Percentiles rank a stretch among this genome's conserved stretches.
Conservation (phyloP, 2,329 filamentous ascomycete genomes). For the Aspergillus eucalypticola region DNA sequence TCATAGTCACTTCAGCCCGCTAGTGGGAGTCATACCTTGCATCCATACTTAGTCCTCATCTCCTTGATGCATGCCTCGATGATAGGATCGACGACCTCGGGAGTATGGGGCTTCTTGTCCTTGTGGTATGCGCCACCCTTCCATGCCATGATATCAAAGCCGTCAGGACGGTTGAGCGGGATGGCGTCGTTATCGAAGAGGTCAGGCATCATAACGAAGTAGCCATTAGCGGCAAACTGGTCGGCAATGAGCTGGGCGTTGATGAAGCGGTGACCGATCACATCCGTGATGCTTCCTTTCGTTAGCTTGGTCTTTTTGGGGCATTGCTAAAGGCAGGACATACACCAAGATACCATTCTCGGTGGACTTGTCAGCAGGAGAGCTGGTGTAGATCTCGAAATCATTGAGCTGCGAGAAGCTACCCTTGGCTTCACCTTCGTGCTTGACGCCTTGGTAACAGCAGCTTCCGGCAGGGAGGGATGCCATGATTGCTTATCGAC, state of each 20-base stretch:
- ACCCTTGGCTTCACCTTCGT: constrained; percentile 7
- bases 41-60: constrained; percentile 25
- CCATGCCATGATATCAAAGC: constrained; percentile 54
- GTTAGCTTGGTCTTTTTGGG: not conserved
- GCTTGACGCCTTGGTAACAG: constrained; percentile 11
- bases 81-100: constrained; percentile 52
- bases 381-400: constrained; percentile 8
- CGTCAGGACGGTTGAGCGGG: constrained; percentile 52
- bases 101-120: constrained; percentile 37
- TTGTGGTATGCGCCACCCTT: constrained; percentile 38
- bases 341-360: constrained; percentile 6
- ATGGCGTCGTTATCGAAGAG: constrained; percentile 66
- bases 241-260: constrained; percentile 66
- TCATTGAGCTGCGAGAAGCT: not conserved
- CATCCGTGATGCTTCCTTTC: not conserved
- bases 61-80: constrained; percentile 45
- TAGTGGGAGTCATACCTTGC: not conserved
- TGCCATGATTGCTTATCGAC: not conserved
- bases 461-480: constrained; percentile 6
- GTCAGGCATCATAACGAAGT: constrained; percentile 67
- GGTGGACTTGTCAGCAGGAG: constrained; percentile 2
- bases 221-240: constrained; percentile 69
- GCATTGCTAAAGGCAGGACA: not conserved
- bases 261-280: constrained; percentile 37
- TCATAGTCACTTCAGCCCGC: too few relatives aligned